Base-by-base conservation (phyloP, 345 rosid species). In the Gossypium anomalum region DNA sequence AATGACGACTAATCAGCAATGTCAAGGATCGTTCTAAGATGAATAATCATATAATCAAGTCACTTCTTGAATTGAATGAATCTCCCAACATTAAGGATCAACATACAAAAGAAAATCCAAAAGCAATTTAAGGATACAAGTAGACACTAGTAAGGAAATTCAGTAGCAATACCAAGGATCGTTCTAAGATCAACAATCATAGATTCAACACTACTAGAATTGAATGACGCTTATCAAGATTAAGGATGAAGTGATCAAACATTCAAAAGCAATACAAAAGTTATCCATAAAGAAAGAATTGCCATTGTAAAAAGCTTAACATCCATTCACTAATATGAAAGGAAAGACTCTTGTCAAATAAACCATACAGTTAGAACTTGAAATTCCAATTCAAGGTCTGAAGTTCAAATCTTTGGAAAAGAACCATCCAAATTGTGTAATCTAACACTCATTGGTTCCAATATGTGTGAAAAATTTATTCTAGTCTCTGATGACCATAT, bases 381-480 rank as follows among this genome's bases (percentile, higher is more conserved):
- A 15, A 48, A 48, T 41, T 48, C 72, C 15, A 25, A 49, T 48
- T 67, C 3, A 47, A 67, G 19, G 23, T 49, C 17, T 27, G 25
- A 52, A 69, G 16, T 51, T 51, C 15, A 2, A 51, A 51, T 49
- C 72, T 49, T 69, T 25, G 23, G 9, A 68, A 48, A 7, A 68
- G 3, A 25, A 53, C 9, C 17, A 25, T 51, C 3, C 9, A 51
- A 49, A 51, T 4, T 47, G 44, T 51, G 44, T 27, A 51, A 22
- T 69, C 44, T 44, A 68, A 69, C 72, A 9, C 8, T 51, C 52
- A 27, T 69, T 51, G 13, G 45, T 27, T 7, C 59, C 45, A 68
- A 68, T 3, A 9, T 9, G 45, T 29, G n/a, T 27, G 13, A 69
- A 68, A 68, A 69, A 51, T 2, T 69, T 69, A 69, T 69, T 69